Evolutionary conservation across 1,139 yeast genomes (phyloP), one percentile per base, ranked within the genome.

Genomic region (Taphrina pruni): DNA sequence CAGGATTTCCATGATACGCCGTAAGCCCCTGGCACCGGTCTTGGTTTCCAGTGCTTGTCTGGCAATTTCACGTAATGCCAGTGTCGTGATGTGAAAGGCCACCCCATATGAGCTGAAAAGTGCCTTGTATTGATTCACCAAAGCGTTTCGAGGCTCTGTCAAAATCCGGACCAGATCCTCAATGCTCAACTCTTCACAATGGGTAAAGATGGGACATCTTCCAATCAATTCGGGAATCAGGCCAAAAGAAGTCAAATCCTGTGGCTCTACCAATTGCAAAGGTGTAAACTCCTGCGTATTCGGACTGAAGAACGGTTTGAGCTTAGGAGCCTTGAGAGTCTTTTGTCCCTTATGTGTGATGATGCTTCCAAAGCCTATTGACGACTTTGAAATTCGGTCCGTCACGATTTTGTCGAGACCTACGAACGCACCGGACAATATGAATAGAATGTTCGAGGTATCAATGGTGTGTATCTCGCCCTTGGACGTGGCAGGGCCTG

Each of bases 341-440:
- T 45, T 43, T 32, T 58, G 62, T 6, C 46, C 62, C 43, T 58
- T 43, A 14, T 39, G 62, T 7, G 41, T 58, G 43, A 58, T 58
- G 26, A 5, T 45, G 56, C 51, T 56, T 43, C 56, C 52, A 35
- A 46, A 60, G 41, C 66, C 69, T 32, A 69, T 50, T 39, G 70
- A 38, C 8, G 74, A 32, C 76, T 73, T 71, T 12, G 70, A 70
- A 32, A 81, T 73, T 70, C 86, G 77, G 46, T 77, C 77, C 1
- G 79, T 78, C 36, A 84, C 77, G 66, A 83, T 81, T 64, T 79
- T 78, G 71, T 84, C 86, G 46, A 85, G 75, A 1, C 87, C 87
- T 9, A 83, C 84, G 77, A 85, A 85, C 0, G 87, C 87, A 39
- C 87, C 87, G 83, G 84, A 83, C 14, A 83, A 76, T 67, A 85